Conservation (phyloP, 495 filamentous ascomycete genomes). For the Penicillium samsonianum region DNA sequence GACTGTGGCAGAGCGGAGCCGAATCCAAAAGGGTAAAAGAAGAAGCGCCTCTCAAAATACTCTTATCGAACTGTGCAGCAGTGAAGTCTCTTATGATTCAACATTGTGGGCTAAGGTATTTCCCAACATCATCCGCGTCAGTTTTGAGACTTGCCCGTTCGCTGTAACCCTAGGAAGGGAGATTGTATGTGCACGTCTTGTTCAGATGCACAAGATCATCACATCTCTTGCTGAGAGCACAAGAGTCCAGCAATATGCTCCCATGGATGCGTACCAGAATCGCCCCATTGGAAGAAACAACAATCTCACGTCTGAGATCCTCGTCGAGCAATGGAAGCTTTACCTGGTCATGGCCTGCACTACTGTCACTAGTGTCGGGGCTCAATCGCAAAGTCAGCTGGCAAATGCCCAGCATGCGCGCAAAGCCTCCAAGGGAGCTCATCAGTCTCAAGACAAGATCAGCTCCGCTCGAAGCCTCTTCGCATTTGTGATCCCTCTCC, state of each 20-base stretch:
- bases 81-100: conserved; percentile 91
- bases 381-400: conserved; percentile 57
- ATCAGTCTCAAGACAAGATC: conserved; percentile 73
- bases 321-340: conserved; percentile 98
- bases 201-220: conserved; percentile 89
- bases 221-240: conserved; percentile 72
- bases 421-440: conserved; percentile 75
- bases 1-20: conserved; percentile 87
- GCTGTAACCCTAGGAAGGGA: conserved; percentile 88
- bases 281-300: conserved; percentile 57
- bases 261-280: conserved; percentile 51
- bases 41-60: conserved; percentile 82
- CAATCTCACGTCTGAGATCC: conserved; percentile 76
- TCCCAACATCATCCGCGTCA: conserved; percentile 89
- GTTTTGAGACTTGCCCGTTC: conserved; percentile 86
- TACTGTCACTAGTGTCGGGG: conserved; percentile 83
- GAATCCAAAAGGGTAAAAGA: conserved; percentile 86
- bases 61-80: conserved; percentile 90
- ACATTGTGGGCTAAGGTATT: conserved; percentile 98
- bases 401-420: conserved; percentile 76
- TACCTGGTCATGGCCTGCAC: conserved; percentile 97
- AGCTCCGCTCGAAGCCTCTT: conserved; percentile 87
- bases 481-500: conserved; percentile 82
- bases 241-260: conserved; percentile 59
- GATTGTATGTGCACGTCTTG: conserved; percentile 83